Conservation (phyloP, 768 basidiomycete genomes). For the Lentinula guzmanii region DNA sequence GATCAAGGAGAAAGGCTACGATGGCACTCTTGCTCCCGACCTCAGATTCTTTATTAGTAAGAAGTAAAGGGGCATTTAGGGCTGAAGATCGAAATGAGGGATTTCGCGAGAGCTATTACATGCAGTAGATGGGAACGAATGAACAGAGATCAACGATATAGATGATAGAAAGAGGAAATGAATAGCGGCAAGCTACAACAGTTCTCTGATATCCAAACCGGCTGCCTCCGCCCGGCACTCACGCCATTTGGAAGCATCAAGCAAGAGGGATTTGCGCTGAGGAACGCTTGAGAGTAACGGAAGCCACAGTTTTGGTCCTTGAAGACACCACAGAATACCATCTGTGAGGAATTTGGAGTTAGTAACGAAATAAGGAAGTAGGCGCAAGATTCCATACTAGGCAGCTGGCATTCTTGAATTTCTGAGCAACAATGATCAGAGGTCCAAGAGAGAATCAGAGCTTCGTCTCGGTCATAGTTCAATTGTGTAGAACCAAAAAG, state of each 20-base stretch:
- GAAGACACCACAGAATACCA: neutral
- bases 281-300: neutral
- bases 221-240: neutral
- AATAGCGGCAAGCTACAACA: neutral
- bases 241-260: neutral
- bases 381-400: neutral
- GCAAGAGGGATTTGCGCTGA: neutral
- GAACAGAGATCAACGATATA: neutral
- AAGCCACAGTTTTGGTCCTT: neutral
- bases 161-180: neutral
- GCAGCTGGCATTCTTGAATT: neutral
- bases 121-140: too few species aligned
- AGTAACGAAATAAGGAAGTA: too few species aligned
- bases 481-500: neutral
- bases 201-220: neutral
- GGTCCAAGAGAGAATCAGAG: neutral
- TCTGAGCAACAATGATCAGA: neutral
- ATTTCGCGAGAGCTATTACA: too few species aligned
- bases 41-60: neutral
- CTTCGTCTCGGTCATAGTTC: neutral
- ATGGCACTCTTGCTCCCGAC: slow-evolving; percentile 10
- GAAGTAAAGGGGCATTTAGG: too few species aligned
- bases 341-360: neutral
- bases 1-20: slow-evolving; percentile 31
- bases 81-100: too few species aligned